phyloP scores from a whole-genome alignment of 2,329 filamentous ascomycete species.

The Pseudogymnoascus sp. region DNA sequence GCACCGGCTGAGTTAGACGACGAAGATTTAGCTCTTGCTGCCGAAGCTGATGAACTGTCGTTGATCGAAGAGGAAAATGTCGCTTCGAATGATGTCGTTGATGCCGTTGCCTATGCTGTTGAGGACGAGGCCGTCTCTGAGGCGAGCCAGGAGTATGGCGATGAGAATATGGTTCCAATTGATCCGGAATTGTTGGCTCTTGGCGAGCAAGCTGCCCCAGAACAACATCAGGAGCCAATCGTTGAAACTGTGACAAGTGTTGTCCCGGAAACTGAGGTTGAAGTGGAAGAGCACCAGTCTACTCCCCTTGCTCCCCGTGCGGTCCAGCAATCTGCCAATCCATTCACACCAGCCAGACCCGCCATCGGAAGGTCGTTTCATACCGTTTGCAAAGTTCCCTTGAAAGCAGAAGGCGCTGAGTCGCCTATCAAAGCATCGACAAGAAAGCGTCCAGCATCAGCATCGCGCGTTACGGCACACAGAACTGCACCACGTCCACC shows the following conservation, averaged over 20 bases:
- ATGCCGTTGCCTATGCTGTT: neutral
- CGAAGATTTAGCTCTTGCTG: constrained; percentile 48
- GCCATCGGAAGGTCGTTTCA: constrained; percentile 50
- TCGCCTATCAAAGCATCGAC: constrained; percentile 31
- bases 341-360: constrained; percentile 49
- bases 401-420: constrained; percentile 54
- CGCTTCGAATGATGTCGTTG: constrained; percentile 10
- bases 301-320: constrained; percentile 18
- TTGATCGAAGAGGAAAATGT: constrained; percentile 24
- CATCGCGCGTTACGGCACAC: constrained; percentile 32
- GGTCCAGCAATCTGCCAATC: constrained; percentile 30
- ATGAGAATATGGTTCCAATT: constrained; percentile 50
- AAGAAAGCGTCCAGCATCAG: constrained; percentile 36
- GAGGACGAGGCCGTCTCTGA: constrained; percentile 39
- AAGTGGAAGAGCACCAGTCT: constrained; percentile 11
- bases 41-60: constrained; percentile 53
- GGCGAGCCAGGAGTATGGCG: constrained; percentile 56
- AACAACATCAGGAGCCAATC: constrained; percentile 3
- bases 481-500: constrained; percentile 29
- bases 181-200: constrained; percentile 37
- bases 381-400: constrained; percentile 68
- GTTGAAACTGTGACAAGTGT: constrained; percentile 20
- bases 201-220: constrained; percentile 10
- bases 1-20: constrained; percentile 40
- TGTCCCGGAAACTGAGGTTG: neutral